A percentile compares a stretch with the other conserved stretches of the same genome.
Evolutionary conservation across 805 yeast genomes (phyloP).

Genomic region (Yarrowia alimentaria): DNA sequence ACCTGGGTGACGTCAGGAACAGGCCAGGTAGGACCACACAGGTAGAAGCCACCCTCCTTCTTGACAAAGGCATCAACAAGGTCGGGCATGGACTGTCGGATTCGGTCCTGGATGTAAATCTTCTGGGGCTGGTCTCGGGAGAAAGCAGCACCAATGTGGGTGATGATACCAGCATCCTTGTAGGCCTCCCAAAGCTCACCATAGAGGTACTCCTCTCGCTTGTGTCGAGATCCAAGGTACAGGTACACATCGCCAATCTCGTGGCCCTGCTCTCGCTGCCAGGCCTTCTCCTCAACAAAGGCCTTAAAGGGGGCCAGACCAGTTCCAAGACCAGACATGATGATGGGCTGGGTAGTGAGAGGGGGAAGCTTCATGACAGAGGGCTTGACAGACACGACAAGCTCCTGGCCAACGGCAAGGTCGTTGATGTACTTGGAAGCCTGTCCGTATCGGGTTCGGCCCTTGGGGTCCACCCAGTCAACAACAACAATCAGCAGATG

Average conservation of each 20-base stretch:
- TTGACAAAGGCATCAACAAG: conserved; percentile 75
- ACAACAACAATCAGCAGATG: conserved; percentile 92
- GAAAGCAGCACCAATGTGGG: conserved; percentile 96
- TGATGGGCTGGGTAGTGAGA: conserved; percentile 79
- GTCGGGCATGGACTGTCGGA: conserved; percentile 68
- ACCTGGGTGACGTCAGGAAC: conserved; percentile 95
- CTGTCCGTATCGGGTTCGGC: conserved; percentile 87
- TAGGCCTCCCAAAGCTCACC: conserved; percentile 98
- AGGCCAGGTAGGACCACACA: conserved; percentile 99
- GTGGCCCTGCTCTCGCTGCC: conserved; percentile 86
- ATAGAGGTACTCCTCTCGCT: conserved; percentile 89
- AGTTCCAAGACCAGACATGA: conserved; percentile 97
- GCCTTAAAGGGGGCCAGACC: conserved; percentile 99
- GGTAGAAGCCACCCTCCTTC: conserved; percentile 84
- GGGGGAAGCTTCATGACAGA: conserved; percentile 96
- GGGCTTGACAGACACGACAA: conserved; percentile 92
- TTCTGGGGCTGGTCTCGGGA: conserved; percentile 95
- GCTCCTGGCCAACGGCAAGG: conserved; percentile 72
- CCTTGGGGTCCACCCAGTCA: conserved; percentile 87
- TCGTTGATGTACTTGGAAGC: conserved; percentile 89
- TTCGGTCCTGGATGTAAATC: conserved; percentile 92
- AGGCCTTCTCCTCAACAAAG: conserved; percentile 88
- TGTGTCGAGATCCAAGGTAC: conserved; percentile 92
- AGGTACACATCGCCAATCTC: conserved; percentile 86
- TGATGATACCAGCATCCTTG: conserved; percentile 84